Conservation (phyloP, 495 filamentous ascomycete species). For the Niebla homalea region DNA sequence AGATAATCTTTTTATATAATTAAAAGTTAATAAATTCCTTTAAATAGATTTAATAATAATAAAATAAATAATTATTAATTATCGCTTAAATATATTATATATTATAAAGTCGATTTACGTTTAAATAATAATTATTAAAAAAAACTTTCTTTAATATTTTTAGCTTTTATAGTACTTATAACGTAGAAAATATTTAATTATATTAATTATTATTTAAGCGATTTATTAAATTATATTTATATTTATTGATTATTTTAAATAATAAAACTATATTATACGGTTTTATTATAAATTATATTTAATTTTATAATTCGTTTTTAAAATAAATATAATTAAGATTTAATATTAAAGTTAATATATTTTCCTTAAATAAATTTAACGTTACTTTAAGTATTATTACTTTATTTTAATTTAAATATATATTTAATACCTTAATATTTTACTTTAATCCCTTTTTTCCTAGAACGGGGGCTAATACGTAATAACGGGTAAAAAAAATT, state of each 20-base stretch:
- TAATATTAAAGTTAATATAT: no score
- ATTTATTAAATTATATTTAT: neutral
- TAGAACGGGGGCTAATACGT: no score
- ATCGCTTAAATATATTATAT: neutral
- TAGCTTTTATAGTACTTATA: neutral
- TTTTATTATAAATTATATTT: no score
- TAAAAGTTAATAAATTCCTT: neutral
- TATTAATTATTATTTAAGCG: neutral
- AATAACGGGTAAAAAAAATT: no score
- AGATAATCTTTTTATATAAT: no score
- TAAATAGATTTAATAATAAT: neutral
- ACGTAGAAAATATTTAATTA: neutral
- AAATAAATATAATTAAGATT: no score
- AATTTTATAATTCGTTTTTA: neutral
- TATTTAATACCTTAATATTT: no score
- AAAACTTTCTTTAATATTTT: neutral
- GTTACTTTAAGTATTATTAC: no score
- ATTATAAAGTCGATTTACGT: neutral
- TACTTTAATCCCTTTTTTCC: no score
- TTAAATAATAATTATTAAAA: neutral
- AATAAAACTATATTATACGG: no score
- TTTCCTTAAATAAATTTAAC: no score
- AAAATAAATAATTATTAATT: neutral
- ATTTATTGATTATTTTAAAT: neutral
- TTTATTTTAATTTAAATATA: no score